Evolutionary conservation across 2,329 filamentous ascomycete genomes (phyloP).

Genomic region (Phialocephala subalpina): DNA sequence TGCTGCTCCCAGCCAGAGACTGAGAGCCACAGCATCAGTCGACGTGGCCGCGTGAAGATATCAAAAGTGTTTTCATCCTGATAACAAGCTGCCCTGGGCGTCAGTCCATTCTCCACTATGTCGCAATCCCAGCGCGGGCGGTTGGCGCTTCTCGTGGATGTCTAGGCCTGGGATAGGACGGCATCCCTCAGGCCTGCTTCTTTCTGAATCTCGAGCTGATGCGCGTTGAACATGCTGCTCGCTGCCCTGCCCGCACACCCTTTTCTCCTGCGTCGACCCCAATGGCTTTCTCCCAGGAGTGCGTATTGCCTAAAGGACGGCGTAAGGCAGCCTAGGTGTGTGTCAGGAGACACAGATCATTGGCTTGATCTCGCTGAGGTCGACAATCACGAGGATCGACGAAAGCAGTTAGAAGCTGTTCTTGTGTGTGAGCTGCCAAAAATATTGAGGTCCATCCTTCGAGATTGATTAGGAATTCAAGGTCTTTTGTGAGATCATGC

Average conservation of each 20-base stretch:
- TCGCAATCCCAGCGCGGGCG: slow-evolving; percentile 18
- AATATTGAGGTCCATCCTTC: slow-evolving; percentile 3
- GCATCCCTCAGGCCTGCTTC: not conserved
- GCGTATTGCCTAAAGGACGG: slow-evolving; percentile 27
- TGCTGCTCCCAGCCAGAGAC: not conserved
- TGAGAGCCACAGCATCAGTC: not conserved
- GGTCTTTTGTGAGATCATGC: not conserved
- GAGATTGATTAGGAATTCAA: not conserved
- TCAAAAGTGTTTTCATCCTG: not conserved
- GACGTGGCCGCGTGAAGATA: slow-evolving; percentile 9
- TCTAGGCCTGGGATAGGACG: not conserved
- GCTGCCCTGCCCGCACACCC: slow-evolving; percentile 12
- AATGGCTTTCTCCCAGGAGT: slow-evolving; percentile 27
- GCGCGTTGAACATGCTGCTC: slow-evolving; percentile 10
- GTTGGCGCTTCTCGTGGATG: slow-evolving; percentile 7
- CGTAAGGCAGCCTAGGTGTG: slow-evolving; percentile 17
- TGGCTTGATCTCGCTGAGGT: slow-evolving; percentile 29
- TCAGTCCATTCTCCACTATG: slow-evolving; percentile 18
- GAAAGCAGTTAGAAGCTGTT: slow-evolving; percentile 21
- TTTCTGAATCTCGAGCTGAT: not conserved
- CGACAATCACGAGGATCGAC: slow-evolving; percentile 36
- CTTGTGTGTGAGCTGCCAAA: slow-evolving; percentile 15
- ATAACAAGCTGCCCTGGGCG: slow-evolving; percentile 9
- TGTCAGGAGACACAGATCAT: slow-evolving; percentile 36
- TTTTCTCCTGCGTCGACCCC: slow-evolving; percentile 9